These are phyloP conservation scores for Globisporangium takayamanum DNA, from an alignment of 352 stramenopile species.

Conservation along the genomic window DNA sequence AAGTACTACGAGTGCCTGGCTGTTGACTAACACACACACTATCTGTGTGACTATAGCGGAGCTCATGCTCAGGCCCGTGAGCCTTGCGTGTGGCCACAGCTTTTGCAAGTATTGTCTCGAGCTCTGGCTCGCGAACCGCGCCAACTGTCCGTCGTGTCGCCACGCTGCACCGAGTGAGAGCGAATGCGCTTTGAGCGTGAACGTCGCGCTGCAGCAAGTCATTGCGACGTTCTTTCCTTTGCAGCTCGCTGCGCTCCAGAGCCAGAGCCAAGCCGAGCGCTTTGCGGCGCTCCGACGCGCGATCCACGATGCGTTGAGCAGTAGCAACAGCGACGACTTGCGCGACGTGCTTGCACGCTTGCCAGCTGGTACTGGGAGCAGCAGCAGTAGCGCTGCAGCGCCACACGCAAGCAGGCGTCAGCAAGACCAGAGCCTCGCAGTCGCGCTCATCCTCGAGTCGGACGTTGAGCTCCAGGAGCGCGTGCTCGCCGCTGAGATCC, in stretches of 20 bases:
- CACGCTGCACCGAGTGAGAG: constrained; percentile 5
- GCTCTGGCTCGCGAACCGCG: constrained; percentile 32
- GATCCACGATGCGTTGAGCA: constrained; percentile 22
- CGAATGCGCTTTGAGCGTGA: constrained; percentile 15
- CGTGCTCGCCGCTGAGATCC: constrained; percentile 31
- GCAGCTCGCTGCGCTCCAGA: constrained; percentile 23
- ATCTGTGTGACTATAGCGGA: constrained; percentile 16
- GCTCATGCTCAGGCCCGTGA: constrained; percentile 40
- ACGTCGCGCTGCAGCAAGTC: constrained; percentile 30
- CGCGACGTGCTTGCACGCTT: constrained; percentile 22
- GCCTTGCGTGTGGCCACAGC: constrained; percentile 34
- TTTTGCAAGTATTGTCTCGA: constrained; percentile 41
- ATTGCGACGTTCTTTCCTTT: constrained; percentile 23
- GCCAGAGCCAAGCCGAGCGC: constrained; percentile 22
- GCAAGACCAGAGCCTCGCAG: constrained; percentile 18
- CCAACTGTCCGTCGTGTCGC: constrained; percentile 34
- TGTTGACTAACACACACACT: not conserved
- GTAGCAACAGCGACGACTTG: constrained; percentile 17
- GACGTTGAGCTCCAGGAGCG: constrained; percentile 33
- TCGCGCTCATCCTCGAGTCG: constrained; percentile 25
- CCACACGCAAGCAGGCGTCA: constrained; percentile 4
- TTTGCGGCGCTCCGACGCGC: constrained; percentile 22
- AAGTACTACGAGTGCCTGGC: no score
- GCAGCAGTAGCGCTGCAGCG: not conserved
- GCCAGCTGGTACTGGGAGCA: not conserved